Evolutionary conservation across 2,329 filamentous ascomycete genomes (phyloP), one percentile per base, ranked within the genome.

Genomic region (Colletotrichum limetticola): DNA sequence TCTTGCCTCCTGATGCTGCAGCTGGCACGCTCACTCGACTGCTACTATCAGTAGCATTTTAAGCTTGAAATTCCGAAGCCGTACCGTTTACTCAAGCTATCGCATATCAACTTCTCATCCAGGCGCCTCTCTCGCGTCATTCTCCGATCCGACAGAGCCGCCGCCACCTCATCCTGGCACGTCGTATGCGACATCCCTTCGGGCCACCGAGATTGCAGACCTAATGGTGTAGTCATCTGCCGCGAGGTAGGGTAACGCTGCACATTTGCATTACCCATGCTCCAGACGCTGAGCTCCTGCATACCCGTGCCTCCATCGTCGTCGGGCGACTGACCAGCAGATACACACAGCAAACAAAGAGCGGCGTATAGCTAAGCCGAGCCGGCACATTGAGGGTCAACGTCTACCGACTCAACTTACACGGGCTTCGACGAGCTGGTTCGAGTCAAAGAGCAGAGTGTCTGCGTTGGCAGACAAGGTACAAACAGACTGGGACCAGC

Each of bases 121-220:
- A 68, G 65, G 65, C 30, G 46, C 32, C 53, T 60, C 26, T 52
- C 53, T 65, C 66, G 66, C 60, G 60, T 70, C 66, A 70, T 62
- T 55, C 56, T 65, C 71, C 67, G 71, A 73, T 73, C 71, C 66
- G 71, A 73, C n/a, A 71, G 71, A 71, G 71, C 71, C 71, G 70
- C 70, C 49, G 60, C 66, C n/a, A 24, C 56, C 55, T 52, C 65
- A 73, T 65, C 66, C 71, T 66, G 37, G 66, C 28, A 65, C 42
- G 58, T 37, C 35, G 35, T 69, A 24, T 64, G 66, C 60, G 52
- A 63, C 46, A 56, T 16, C 26, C 30, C 16, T 30, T 46, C 22
- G 42, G 24, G 32, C 56, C 60, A 72, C 61, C 67, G 49, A 55
- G 53, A 49, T 58, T 37, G 19, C 46, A 26, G 53, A 52, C 22